phyloP scores from a whole-genome alignment of 2,329 filamentous ascomycete genomes.

The Calycina marina region DNA sequence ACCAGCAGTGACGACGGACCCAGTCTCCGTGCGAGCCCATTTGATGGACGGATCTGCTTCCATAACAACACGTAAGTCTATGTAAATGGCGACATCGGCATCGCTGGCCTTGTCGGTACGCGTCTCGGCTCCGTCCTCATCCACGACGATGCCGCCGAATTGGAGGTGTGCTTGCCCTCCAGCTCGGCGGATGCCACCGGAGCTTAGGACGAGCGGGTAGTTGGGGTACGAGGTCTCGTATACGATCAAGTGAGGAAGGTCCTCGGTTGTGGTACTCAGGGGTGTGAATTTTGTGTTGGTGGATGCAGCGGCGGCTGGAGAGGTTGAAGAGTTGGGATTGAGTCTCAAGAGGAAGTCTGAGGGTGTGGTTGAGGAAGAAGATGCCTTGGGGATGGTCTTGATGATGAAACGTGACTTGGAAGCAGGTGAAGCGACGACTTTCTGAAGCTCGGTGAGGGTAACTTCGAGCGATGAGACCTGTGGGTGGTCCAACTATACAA shows the following conservation, averaged over 20 bases:
- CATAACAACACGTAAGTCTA: slow-evolving; percentile 25
- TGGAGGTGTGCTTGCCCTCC: slow-evolving; percentile 24
- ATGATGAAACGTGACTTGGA: slow-evolving; percentile 27
- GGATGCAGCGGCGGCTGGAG: slow-evolving; percentile 9
- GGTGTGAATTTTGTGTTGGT: slow-evolving; percentile 18
- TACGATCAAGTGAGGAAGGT: slow-evolving; percentile 28
- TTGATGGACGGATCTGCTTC: slow-evolving; percentile 21
- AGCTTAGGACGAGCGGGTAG: slow-evolving; percentile 29
- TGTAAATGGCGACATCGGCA: slow-evolving; percentile 30
- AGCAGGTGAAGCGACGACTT: slow-evolving; percentile 20
- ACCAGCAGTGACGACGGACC: slow-evolving; percentile 23
- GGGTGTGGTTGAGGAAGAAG: slow-evolving; percentile 17
- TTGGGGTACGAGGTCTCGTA: slow-evolving; percentile 31
- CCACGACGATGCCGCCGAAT: slow-evolving; percentile 21
- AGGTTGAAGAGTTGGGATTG: slow-evolving; percentile 11
- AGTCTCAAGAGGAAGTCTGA: slow-evolving; percentile 25
- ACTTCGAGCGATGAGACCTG: slow-evolving; percentile 24
- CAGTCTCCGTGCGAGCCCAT: slow-evolving; percentile 26
- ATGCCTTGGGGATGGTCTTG: slow-evolving; percentile 19
- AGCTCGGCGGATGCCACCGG: slow-evolving; percentile 27
- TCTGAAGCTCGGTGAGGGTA: slow-evolving; percentile 24
- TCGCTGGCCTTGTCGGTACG: slow-evolving; percentile 19
- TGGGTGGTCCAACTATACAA: slow-evolving; percentile 24
- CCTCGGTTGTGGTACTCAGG: slow-evolving; percentile 22
- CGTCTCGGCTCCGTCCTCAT: slow-evolving; percentile 20